A percentile compares a stretch with the other conserved stretches of the same genome.
Evolutionary conservation across 2,329 filamentous ascomycete species (phyloP).

Genomic region (Thermochaetoides dissita): DNA sequence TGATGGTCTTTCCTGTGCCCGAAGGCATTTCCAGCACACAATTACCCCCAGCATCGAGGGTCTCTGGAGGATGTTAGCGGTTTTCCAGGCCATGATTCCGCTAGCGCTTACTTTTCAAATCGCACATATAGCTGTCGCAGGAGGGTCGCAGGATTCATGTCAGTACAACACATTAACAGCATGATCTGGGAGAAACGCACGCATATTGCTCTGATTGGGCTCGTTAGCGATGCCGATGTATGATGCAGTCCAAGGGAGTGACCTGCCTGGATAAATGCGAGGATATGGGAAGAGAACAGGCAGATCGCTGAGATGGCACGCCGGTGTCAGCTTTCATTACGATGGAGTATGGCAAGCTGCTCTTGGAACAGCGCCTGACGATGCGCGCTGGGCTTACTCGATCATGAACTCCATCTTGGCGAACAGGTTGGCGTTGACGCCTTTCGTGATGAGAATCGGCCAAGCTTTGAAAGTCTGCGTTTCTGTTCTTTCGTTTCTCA

Average conservation of each 20-base stretch:
- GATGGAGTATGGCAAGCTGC: too few relatives aligned
- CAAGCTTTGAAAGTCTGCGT: neutral
- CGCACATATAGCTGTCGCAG: constrained; percentile 37
- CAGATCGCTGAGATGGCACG: constrained; percentile 29
- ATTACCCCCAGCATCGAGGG: constrained; percentile 85
- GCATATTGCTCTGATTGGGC: constrained; percentile 17
- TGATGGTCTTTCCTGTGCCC: constrained; percentile 94
- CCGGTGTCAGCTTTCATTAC: constrained; percentile 1
- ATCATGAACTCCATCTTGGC: constrained; percentile 38
- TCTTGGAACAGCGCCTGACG: neutral
- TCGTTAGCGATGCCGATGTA: constrained; percentile 7
- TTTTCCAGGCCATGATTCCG: neutral
- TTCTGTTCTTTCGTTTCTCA: too few relatives aligned
- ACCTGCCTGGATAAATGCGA: constrained; percentile 41
- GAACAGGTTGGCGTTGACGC: neutral
- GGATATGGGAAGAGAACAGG: constrained; percentile 46
- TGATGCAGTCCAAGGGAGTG: neutral
- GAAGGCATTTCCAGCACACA: constrained; percentile 99
- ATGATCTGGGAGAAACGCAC: constrained; percentile 7
- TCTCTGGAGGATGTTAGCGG: constrained; percentile 30
- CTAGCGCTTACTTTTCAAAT: constrained; percentile 34
- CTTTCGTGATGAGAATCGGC: neutral
- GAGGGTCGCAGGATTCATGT: neutral
- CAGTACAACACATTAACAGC: too few relatives aligned
- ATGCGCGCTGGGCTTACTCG: constrained; percentile 23